Percentiles rank a stretch among this genome's conserved stretches.
phyloP scores from a whole-genome alignment of 805 yeast species.

The Metschnikowia kunwiensis region DNA sequence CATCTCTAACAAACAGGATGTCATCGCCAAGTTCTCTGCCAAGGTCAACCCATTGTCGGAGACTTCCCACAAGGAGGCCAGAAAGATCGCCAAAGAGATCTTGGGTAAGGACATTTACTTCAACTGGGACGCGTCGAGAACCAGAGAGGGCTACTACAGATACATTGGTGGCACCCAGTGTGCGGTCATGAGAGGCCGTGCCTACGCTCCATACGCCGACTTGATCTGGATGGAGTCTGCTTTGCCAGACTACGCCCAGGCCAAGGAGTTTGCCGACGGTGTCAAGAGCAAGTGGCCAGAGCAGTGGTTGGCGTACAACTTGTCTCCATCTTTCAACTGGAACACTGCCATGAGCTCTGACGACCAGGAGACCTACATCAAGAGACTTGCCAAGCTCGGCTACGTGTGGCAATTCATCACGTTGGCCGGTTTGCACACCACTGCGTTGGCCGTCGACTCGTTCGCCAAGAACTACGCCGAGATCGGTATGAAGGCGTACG shows the following conservation, averaged over 20 bases:
- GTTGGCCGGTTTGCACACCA: constrained; percentile 93
- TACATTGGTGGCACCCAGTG: constrained; percentile 96
- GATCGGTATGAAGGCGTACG: constrained; percentile 95
- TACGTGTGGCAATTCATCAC: constrained; percentile 98
- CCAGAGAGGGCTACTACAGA: constrained; percentile 95
- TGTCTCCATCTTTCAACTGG: constrained; percentile 98
- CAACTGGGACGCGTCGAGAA: constrained; percentile 94
- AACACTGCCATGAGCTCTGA: constrained; percentile 82
- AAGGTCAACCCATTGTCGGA: constrained; percentile 73
- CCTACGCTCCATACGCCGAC: constrained; percentile 92
- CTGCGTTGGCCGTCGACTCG: constrained; percentile 85
- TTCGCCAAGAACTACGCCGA: constrained; percentile 75
- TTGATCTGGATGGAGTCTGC: constrained; percentile 98
- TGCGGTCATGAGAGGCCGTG: constrained; percentile 95
- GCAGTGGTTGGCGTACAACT: constrained; percentile 95
- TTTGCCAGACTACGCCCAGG: constrained; percentile 90
- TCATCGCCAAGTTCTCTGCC: constrained; percentile 61
- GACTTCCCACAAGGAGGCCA: constrained; percentile 77
- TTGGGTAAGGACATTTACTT: constrained; percentile 82
- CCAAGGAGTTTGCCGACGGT: constrained; percentile 91
- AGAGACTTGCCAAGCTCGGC: constrained; percentile 82
- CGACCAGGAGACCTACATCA: constrained; percentile 89
- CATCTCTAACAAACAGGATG: constrained; percentile 56
- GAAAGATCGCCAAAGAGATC: constrained; percentile 67
- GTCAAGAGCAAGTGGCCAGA: constrained; percentile 77